Evolutionary conservation across 805 yeast species (phyloP), one percentile per base, ranked within the genome.

Genomic region (Candida rishiriensis): DNA sequence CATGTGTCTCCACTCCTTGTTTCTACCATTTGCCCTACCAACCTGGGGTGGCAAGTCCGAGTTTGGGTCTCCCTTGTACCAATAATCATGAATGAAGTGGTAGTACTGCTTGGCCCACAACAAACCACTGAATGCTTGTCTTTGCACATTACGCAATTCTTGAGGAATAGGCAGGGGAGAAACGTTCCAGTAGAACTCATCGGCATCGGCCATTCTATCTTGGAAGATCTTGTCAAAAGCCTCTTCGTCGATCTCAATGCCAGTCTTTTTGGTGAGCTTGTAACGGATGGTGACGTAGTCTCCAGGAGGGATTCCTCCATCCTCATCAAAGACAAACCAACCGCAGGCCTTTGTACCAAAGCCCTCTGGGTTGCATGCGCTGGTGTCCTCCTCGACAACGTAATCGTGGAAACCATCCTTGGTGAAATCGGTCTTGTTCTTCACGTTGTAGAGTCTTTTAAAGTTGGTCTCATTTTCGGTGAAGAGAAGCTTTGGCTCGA

Each of bases 21-120:
- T 89, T 64, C 97, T 75, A n/a, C 91, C 87, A 58, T 83, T 79
- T 28, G 90, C 91, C 52, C 97, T 71, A 55, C 89, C 81, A 10
- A 76, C 75, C 2, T 90, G 84, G 0, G 96, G 95, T n/a, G 81
- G 79, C 35, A 85, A 76, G 8, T 80, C 81, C 10, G 84, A 78
- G 43, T 69, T 66, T 9, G 93, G 88, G 62, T 89, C 97, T 48
- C 97, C 97, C 49, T 76, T 72, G 40, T 80, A 78, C 97, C 97
- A 89, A 54, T 85, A 85, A 48, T 79, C 81, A 64, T 85, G 93
- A 46, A 89, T 79, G 55, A 89, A 85, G 60, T 87, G 85, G 60
- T 89, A 89, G 63, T 83, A 89, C 65, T 89, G 97, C 63, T 89
- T 89, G 8, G 93, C 82, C 97, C 97, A 89, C 59, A 90, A 69